Evolutionary conservation across 1,284 basidiomycete genomes (phyloP).

Genomic region (Cryptococcus sp.): DNA sequence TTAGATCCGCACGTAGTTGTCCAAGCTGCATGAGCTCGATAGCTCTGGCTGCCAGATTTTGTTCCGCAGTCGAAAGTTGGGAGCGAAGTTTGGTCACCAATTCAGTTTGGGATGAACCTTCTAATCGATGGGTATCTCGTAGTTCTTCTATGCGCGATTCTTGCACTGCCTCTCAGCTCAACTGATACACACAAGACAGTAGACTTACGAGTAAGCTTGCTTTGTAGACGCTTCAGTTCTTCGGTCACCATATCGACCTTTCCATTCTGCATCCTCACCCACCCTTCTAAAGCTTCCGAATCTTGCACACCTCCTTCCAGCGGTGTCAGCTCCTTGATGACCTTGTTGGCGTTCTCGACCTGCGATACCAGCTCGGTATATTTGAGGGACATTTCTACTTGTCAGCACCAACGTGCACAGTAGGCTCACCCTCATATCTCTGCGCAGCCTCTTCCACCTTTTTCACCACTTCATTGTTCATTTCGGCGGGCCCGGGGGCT

Average conservation of each 20-base stretch:
- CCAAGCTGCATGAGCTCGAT: slow-evolving; percentile 57
- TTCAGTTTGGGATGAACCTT: slow-evolving; percentile 68
- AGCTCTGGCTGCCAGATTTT: slow-evolving; percentile 49
- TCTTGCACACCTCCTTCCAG: slow-evolving; percentile 62
- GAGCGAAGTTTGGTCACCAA: slow-evolving; percentile 65
- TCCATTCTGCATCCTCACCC: slow-evolving; percentile 61
- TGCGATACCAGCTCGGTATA: slow-evolving; percentile 30
- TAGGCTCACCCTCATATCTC: slow-evolving; percentile 27
- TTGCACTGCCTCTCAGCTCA: slow-evolving; percentile 58
- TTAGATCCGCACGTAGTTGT: slow-evolving; percentile 59
- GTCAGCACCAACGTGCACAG: neutral
- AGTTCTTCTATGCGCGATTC: slow-evolving; percentile 78
- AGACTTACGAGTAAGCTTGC: slow-evolving; percentile 64
- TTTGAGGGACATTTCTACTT: slow-evolving; percentile 30
- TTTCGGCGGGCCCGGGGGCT: neutral
- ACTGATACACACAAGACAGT: neutral
- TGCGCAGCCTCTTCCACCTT: neutral
- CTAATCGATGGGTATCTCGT: slow-evolving; percentile 71
- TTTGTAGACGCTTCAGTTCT: slow-evolving; percentile 67
- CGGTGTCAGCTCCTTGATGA: slow-evolving; percentile 69
- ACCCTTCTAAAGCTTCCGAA: slow-evolving; percentile 62
- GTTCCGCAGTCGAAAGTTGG: slow-evolving; percentile 67
- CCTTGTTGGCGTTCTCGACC: slow-evolving; percentile 57
- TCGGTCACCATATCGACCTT: slow-evolving; percentile 61
- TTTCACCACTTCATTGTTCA: neutral